A percentile compares a stretch with the other conserved stretches of the same genome.
phyloP scores from a whole-genome alignment of 2,329 filamentous ascomycete species.

The Calonectria hongkongensis region DNA sequence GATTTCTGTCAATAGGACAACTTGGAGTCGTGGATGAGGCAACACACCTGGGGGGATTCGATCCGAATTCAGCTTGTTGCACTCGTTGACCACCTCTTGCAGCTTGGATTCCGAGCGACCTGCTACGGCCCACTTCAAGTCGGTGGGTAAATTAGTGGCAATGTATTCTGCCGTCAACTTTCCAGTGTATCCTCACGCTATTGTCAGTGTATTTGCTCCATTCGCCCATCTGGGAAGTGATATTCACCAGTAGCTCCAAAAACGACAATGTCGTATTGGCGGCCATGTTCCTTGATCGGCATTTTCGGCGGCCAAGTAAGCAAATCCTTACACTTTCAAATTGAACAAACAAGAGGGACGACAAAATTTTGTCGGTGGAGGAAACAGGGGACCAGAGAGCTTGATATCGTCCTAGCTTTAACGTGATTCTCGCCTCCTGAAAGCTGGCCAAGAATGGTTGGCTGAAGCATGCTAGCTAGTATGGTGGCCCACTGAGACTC shows the following conservation, averaged over 20 bases:
- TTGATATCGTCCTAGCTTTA: conserved; percentile 38
- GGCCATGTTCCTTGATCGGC: conserved; percentile 68
- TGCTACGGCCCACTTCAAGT: conserved; percentile 91
- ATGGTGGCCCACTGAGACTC: conserved; percentile 38
- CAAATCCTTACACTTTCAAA: background rate
- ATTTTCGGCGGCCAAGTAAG: conserved; percentile 56
- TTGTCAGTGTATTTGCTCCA: conserved; percentile 37
- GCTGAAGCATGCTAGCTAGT: conserved; percentile 24
- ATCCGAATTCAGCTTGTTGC: conserved; percentile 81
- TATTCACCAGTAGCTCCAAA: conserved; percentile 74
- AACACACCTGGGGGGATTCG: conserved; percentile 80
- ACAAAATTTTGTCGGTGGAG: too few species aligned
- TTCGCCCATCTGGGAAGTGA: background rate
- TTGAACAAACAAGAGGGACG: background rate
- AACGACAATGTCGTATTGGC: conserved; percentile 75
- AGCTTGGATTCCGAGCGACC: conserved; percentile 88
- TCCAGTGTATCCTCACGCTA: conserved; percentile 84
- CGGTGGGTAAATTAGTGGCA: conserved; percentile 79
- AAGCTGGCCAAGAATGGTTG: conserved; percentile 25
- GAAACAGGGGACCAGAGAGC: conserved; percentile 12
- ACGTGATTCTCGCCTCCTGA: conserved; percentile 34
- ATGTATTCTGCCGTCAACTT: conserved; percentile 86
- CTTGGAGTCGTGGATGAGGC: background rate
- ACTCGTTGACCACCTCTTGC: conserved; percentile 78
- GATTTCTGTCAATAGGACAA: background rate